These are phyloP conservation scores for Lanmaoa rubissima DNA, from an alignment of 768 basidiomycete genomes.

Conservation along the genomic window DNA sequence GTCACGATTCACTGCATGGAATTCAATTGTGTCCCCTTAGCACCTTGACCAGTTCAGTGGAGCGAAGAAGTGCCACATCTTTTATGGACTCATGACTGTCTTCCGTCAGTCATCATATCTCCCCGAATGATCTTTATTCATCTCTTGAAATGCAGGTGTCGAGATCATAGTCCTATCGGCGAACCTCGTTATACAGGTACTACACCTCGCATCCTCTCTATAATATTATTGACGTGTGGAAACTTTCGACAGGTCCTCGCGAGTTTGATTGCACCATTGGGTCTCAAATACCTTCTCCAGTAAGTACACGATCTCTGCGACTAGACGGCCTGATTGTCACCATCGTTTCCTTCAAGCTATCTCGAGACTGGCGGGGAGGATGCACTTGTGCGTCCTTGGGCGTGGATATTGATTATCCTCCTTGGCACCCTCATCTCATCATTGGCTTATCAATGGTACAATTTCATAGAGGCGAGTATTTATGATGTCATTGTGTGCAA, in stretches of 20 bases:
- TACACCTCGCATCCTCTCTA: background rate
- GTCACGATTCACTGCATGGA: background rate
- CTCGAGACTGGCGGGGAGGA: background rate
- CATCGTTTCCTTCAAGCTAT: background rate
- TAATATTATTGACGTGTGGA: background rate
- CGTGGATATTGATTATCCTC: background rate
- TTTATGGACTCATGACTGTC: conserved; percentile 1
- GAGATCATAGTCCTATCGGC: background rate
- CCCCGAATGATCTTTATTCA: background rate
- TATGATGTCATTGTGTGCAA: background rate
- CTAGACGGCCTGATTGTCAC: background rate
- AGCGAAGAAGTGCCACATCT: conserved; percentile 1
- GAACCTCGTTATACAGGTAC: background rate
- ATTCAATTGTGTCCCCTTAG: background rate
- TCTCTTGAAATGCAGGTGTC: background rate
- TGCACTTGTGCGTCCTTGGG: background rate
- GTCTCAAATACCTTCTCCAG: conserved; percentile 1
- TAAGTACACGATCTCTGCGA: background rate
- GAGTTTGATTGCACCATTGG: background rate
- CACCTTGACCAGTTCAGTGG: conserved; percentile 1
- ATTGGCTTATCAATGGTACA: background rate
- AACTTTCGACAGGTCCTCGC: background rate
- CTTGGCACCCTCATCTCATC: background rate
- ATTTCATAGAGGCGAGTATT: background rate
- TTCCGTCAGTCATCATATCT: background rate